These are phyloP conservation scores for Xerocomellus amylosporus DNA, from an alignment of 768 basidiomycete genomes.

Conservation along the genomic window DNA sequence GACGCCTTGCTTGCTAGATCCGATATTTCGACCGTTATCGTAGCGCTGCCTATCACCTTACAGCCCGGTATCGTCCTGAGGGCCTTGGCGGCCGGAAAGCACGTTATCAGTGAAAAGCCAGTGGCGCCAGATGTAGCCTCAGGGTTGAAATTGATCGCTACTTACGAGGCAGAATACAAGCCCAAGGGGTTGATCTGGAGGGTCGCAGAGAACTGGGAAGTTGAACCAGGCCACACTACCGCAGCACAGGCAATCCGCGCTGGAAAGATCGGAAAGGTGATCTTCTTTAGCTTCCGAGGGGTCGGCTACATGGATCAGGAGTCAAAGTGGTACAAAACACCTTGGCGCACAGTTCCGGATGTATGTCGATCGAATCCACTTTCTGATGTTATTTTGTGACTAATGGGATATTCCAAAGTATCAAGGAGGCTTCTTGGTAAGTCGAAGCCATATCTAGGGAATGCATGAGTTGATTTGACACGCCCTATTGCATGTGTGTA, in stretches of 20 bases:
- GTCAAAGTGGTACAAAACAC: constrained; percentile 76
- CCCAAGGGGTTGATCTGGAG: constrained; percentile 73
- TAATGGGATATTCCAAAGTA: constrained; percentile 41
- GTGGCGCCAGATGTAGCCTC: constrained; percentile 66
- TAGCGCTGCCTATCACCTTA: constrained; percentile 72
- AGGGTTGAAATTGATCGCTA: constrained; percentile 61
- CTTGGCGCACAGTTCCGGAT: constrained; percentile 81
- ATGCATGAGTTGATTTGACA: neutral
- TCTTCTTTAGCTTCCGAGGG: constrained; percentile 58
- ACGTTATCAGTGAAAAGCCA: constrained; percentile 89
- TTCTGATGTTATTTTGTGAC: neutral
- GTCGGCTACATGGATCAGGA: constrained; percentile 56
- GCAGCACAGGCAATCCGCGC: constrained; percentile 48
- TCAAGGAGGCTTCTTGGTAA: constrained; percentile 79
- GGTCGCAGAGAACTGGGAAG: constrained; percentile 76
- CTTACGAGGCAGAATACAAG: constrained; percentile 63
- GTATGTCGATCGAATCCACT: constrained; percentile 39
- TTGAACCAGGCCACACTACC: constrained; percentile 50
- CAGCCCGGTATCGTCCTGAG: constrained; percentile 69
- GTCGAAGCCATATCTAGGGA: constrained; percentile 23
- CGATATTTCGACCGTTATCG: constrained; percentile 71
- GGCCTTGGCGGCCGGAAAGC: constrained; percentile 73
- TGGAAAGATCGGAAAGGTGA: constrained; percentile 71
- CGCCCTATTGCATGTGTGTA: constrained; percentile 28
- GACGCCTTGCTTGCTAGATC: constrained; percentile 61